phyloP scores from a whole-genome alignment of 2,329 filamentous ascomycete genomes.

The Cercospora nicotianae region DNA sequence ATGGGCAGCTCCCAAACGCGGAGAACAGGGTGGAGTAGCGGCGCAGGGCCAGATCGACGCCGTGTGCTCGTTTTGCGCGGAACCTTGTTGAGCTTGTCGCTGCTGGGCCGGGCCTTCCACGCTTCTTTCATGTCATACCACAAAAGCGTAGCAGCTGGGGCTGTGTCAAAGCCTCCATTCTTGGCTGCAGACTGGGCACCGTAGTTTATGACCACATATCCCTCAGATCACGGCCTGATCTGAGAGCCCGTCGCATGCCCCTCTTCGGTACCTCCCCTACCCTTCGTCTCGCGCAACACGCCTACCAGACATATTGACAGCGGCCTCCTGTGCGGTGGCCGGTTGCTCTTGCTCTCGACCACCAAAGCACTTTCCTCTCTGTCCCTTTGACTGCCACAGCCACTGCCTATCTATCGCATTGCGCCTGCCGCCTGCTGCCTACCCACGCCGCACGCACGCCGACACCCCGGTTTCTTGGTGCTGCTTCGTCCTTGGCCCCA shows the following conservation, averaged over 20 bases:
- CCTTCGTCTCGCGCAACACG: background rate
- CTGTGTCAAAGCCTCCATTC: background rate
- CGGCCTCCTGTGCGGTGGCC: background rate
- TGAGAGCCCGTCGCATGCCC: background rate
- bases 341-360: background rate
- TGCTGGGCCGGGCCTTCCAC: background rate
- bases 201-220: background rate
- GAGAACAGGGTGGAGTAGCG: background rate
- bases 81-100: background rate
- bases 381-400: background rate
- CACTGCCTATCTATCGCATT: background rate
- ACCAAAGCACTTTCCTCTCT: background rate
- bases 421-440: background rate
- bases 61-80: background rate
- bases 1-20: background rate
- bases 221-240: background rate
- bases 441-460: background rate
- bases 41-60: conserved; percentile 1
- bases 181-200: background rate
- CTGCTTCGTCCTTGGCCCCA: background rate
- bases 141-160: background rate
- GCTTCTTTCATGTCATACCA: background rate
- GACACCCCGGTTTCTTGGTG: background rate
- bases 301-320: background rate
- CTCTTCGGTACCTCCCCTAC: background rate